These are phyloP conservation scores for Colletotrichum lini DNA, from an alignment of 2,329 filamentous ascomycete species.

Conservation along the genomic window DNA sequence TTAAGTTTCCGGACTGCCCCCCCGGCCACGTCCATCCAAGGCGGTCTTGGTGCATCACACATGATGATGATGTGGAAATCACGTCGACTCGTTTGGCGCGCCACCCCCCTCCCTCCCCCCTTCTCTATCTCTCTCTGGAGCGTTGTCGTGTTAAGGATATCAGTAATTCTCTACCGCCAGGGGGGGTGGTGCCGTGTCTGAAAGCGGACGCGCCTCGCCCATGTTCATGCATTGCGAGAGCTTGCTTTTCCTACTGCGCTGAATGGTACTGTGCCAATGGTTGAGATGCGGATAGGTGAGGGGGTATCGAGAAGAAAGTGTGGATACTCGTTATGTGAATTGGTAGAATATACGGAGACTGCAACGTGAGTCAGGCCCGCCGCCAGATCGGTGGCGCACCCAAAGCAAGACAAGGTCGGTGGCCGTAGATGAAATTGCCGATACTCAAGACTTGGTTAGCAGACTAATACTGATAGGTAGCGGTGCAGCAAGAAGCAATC, in stretches of 20 bases:
- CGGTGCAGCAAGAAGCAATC: background rate
- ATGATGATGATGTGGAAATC: conserved; percentile 32
- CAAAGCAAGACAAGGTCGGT: conserved; percentile 8
- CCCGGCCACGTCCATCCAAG: background rate
- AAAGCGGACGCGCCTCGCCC: conserved; percentile 19
- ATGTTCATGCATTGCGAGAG: conserved; percentile 13
- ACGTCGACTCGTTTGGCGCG: conserved; percentile 4
- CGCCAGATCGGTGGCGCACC: conserved; percentile 36
- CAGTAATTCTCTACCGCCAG: conserved; percentile 14
- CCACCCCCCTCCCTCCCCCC: conserved; percentile 3
- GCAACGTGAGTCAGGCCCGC: conserved; percentile 24
- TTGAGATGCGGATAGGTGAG: background rate
- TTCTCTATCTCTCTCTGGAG: background rate
- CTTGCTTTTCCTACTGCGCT: conserved; percentile 33
- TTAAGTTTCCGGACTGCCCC: background rate
- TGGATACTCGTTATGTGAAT: no score
- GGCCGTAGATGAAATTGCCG: conserved; percentile 1
- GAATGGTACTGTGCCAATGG: conserved; percentile 7
- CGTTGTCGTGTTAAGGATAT: background rate
- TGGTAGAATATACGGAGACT: background rate
- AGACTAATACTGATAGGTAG: no score
- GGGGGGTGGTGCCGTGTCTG: conserved; percentile 22
- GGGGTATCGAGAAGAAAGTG: background rate
- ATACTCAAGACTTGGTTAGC: background rate
- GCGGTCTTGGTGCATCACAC: conserved; percentile 1